Percentiles rank a stretch among this genome's conserved stretches.
Evolutionary conservation across 2,329 filamentous ascomycete species (phyloP).

Genomic region (Stachybotrys chartarum): DNA sequence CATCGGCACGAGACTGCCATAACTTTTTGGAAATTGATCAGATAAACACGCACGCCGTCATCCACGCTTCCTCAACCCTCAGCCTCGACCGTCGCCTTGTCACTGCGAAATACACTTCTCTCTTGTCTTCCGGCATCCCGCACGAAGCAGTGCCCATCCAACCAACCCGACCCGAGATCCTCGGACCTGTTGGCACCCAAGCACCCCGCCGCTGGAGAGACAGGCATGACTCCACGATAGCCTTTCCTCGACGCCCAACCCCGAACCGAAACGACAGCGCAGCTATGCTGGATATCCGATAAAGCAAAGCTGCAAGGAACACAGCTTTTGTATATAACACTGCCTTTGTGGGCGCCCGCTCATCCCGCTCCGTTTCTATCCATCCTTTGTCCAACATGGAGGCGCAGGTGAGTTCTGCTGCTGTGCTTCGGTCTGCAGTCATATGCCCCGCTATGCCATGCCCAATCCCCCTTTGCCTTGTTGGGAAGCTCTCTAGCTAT

Average conservation of each 20-base stretch:
- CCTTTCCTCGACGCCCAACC: constrained; percentile 23
- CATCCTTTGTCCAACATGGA: constrained; percentile 32
- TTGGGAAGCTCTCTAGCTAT: too few relatives aligned
- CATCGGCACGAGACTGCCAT: constrained; percentile 30
- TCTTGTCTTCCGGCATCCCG: constrained; percentile 1
- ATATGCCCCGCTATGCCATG: constrained; percentile 16
- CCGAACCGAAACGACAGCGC: constrained; percentile 12
- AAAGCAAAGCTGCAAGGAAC: constrained; percentile 32
- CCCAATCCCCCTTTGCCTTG: neutral
- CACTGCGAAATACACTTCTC: neutral
- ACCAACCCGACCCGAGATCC: too few relatives aligned
- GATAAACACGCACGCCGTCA: neutral
- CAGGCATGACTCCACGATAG: constrained; percentile 35
- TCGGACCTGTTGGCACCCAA: neutral
- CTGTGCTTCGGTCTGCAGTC: too few relatives aligned
- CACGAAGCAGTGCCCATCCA: too few relatives aligned
- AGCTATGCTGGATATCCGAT: constrained; percentile 34
- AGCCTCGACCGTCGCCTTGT: constrained; percentile 2
- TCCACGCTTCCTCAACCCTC: constrained; percentile 3
- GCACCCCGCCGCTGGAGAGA: constrained; percentile 13
- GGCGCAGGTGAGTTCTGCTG: constrained; percentile 33
- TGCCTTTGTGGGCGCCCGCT: constrained; percentile 8
- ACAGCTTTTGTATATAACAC: constrained; percentile 30
- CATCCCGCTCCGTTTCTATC: constrained; percentile 2
- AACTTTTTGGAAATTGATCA: constrained; percentile 28